phyloP scores from a whole-genome alignment of 2,329 filamentous ascomycete genomes.

The Chaetothyriales sp. region DNA sequence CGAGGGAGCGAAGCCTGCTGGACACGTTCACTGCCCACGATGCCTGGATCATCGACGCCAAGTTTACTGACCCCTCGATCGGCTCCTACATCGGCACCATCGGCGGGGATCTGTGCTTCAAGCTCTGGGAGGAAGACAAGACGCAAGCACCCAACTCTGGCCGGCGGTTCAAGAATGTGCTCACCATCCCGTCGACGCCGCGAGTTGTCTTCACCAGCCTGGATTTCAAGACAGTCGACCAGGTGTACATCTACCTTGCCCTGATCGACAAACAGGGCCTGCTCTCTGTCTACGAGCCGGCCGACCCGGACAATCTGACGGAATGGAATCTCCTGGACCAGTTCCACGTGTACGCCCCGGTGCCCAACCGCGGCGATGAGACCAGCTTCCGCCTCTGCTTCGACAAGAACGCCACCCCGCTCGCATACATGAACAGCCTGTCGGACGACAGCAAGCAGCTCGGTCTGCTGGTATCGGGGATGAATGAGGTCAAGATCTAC shows the following conservation, averaged over 20 bases:
- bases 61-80: conserved; percentile 83
- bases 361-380: conserved; percentile 66
- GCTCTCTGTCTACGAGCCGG: conserved; percentile 68
- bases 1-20: conserved; percentile 55
- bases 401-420: conserved; percentile 62
- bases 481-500: conserved; percentile 71
- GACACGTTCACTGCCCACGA: conserved; percentile 86
- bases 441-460: conserved; percentile 69
- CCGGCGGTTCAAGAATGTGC: conserved; percentile 61
- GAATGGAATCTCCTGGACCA: conserved; percentile 64
- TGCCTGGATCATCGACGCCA: conserved; percentile 77
- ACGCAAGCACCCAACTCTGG: conserved; percentile 59
- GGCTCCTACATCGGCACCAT: conserved; percentile 81
- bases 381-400: conserved; percentile 74
- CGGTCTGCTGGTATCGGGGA: conserved; percentile 69
- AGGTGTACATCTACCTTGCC: conserved; percentile 68
- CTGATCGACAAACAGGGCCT: conserved; percentile 70
- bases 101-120: conserved; percentile 76
- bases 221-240: conserved; percentile 70
- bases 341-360: conserved; percentile 47
- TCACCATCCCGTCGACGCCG: conserved; percentile 50
- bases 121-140: conserved; percentile 83
- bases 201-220: conserved; percentile 55
- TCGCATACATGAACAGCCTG: conserved; percentile 57
- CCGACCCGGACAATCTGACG: conserved; percentile 63